A percentile compares a stretch with the other conserved stretches of the same genome.
Conservation (phyloP, 2,329 filamentous ascomycete genomes). For the Amauroascus verrucosus region DNA sequence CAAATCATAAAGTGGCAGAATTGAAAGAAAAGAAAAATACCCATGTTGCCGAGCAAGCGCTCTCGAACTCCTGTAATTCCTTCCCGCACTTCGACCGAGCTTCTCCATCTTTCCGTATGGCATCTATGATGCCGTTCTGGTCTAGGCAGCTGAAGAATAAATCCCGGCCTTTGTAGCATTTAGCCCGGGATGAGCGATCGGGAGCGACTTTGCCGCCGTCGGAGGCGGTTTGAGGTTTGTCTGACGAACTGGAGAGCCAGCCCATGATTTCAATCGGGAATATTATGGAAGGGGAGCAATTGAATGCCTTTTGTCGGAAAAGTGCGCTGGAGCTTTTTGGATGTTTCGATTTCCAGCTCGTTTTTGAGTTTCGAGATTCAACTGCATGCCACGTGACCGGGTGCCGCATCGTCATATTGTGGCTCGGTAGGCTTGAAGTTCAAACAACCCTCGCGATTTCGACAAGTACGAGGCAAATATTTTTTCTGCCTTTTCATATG, state of each 20-base stretch:
- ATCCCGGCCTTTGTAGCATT: conserved; percentile 87
- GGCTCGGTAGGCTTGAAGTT: neutral
- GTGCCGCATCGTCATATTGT: neutral
- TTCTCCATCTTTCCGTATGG: conserved; percentile 49
- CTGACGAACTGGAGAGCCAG: conserved; percentile 40
- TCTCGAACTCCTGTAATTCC: conserved; percentile 60
- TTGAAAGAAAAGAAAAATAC: conserved; percentile 43
- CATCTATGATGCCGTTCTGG: conserved; percentile 68
- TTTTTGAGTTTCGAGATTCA: neutral
- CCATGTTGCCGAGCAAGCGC: conserved; percentile 82
- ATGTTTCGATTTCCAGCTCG: neutral
- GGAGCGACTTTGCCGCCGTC: conserved; percentile 65
- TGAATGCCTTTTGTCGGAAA: neutral
- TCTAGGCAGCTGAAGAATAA: conserved; percentile 82
- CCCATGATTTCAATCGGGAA: conserved; percentile 35
- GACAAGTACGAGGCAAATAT: neutral
- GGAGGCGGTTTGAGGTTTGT: conserved; percentile 35
- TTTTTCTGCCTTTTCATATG: neutral
- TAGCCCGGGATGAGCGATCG: conserved; percentile 67
- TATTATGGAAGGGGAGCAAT: neutral
- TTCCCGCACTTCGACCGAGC: conserved; percentile 49
- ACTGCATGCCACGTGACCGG: neutral
- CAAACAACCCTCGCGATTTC: too few species aligned
- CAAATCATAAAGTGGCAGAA: neutral
- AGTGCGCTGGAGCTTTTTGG: neutral